These are phyloP conservation scores for Austroboletus eburneus DNA, from an alignment of 768 basidiomycete genomes.

Conservation along the genomic window DNA sequence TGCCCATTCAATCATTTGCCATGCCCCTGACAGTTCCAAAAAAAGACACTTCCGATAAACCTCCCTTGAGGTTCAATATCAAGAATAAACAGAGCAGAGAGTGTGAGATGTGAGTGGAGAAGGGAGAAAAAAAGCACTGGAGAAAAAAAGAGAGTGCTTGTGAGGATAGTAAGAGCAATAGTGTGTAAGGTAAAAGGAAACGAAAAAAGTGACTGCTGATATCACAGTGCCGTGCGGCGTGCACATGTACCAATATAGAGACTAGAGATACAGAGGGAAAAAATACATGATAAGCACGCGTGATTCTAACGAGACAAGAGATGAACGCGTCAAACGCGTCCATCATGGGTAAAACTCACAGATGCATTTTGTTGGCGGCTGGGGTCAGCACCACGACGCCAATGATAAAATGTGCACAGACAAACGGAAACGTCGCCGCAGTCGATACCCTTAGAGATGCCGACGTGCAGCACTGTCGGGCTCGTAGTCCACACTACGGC, in stretches of 20 bases:
- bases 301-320: not conserved
- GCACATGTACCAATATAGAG: not conserved
- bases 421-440: not conserved
- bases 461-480: conserved; percentile 9
- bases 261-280: conserved; percentile 15
- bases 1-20: too few relatives aligned
- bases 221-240: conserved; percentile 7
- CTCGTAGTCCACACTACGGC: conserved; percentile 27
- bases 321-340: conserved; percentile 2
- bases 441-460: conserved; percentile 11
- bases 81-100: too few relatives aligned
- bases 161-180: not conserved
- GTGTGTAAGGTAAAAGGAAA: not conserved
- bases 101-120: not conserved
- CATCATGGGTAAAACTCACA: conserved; percentile 18
- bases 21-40: too few relatives aligned
- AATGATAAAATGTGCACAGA: not conserved
- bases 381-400: not conserved
- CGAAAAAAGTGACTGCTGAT: not conserved
- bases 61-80: too few relatives aligned
- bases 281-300: conserved; percentile 13
- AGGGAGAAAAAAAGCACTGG: not conserved
- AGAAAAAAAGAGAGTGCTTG: not conserved
- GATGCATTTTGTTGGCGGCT: not conserved
- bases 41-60: too few relatives aligned